Percentiles rank a stretch among this genome's conserved stretches.
These are phyloP conservation scores for Phytophthora cryptogea DNA, from an alignment of 352 stramenopile species.

Conservation along the genomic window DNA sequence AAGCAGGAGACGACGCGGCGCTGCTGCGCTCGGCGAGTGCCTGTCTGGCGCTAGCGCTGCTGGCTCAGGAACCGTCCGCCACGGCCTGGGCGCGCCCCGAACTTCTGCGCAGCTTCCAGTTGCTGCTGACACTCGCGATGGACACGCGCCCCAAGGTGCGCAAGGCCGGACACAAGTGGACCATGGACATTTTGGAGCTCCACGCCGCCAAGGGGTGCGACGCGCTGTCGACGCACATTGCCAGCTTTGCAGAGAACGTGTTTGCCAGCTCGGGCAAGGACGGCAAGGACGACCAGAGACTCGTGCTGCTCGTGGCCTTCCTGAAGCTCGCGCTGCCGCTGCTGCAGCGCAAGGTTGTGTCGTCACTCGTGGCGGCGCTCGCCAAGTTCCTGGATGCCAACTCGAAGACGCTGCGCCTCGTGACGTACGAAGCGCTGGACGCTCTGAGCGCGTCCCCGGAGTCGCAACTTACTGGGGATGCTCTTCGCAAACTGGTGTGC, in stretches of 20 bases:
- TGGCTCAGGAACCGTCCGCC: conserved; percentile 73
- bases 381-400: conserved; percentile 74
- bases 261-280: conserved; percentile 48
- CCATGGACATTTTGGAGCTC: conserved; percentile 72
- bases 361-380: conserved; percentile 74
- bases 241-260: conserved; percentile 86
- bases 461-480: conserved; percentile 69
- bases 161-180: conserved; percentile 78
- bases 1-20: conserved; percentile 61
- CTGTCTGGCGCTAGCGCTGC: conserved; percentile 63
- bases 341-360: conserved; percentile 81
- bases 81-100: conserved; percentile 70
- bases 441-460: conserved; percentile 53
- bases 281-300: conserved; percentile 70
- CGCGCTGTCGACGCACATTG: conserved; percentile 85
- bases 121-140: conserved; percentile 77
- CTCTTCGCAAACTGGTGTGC: conserved; percentile 64
- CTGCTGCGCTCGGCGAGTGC: conserved; percentile 67
- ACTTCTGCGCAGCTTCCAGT: conserved; percentile 75
- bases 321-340: conserved; percentile 79
- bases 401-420: conserved; percentile 77
- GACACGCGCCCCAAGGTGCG: conserved; percentile 85
- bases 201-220: conserved; percentile 77
- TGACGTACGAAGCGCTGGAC: conserved; percentile 80
- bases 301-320: conserved; percentile 83